phyloP scores from a whole-genome alignment of 208 protist genomes.

The Leishmania amazonensis region DNA sequence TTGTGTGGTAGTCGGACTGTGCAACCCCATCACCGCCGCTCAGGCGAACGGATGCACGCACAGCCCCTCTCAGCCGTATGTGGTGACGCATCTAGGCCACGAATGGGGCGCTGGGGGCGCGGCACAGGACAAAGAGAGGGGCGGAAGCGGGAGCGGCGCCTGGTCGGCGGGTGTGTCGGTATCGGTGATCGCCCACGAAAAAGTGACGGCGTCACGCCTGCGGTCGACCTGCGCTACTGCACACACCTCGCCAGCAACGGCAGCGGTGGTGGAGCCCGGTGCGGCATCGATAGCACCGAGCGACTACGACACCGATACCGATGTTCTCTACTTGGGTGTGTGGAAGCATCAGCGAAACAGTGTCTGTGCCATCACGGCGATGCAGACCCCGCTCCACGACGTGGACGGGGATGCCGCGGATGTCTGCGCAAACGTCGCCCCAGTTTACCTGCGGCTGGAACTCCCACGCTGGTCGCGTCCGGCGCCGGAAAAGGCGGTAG shows the following conservation, averaged over 20 bases:
- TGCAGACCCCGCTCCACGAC: not conserved
- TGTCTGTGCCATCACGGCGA: slow-evolving; percentile 4
- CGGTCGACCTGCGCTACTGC: not conserved
- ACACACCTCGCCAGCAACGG: not conserved
- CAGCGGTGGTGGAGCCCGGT: not conserved
- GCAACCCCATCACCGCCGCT: slow-evolving; percentile 14
- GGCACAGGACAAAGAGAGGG: not conserved
- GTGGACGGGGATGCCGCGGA: not conserved
- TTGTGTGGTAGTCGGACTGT: slow-evolving; percentile 32
- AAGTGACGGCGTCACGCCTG: not conserved
- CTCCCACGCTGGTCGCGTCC: slow-evolving; percentile 7
- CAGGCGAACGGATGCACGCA: slow-evolving; percentile 31
- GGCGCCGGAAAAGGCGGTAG: not conserved
- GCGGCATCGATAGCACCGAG: not conserved
- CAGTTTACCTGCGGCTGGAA: slow-evolving; percentile 25
- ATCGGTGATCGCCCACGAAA: slow-evolving; percentile 22
- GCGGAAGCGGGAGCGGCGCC: not conserved
- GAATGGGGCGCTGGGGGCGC: not conserved
- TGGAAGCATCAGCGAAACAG: slow-evolving; percentile 26
- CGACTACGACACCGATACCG: not conserved
- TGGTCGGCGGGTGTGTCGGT: slow-evolving; percentile 29
- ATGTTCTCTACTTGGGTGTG: slow-evolving; percentile 18
- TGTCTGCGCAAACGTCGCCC: not conserved
- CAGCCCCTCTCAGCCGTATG: slow-evolving; percentile 13
- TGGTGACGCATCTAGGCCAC: slow-evolving; percentile 28